Evolutionary conservation across 2,329 filamentous ascomycete species (phyloP), one percentile per base, ranked within the genome.

Genomic region (Leptographium flavum): DNA sequence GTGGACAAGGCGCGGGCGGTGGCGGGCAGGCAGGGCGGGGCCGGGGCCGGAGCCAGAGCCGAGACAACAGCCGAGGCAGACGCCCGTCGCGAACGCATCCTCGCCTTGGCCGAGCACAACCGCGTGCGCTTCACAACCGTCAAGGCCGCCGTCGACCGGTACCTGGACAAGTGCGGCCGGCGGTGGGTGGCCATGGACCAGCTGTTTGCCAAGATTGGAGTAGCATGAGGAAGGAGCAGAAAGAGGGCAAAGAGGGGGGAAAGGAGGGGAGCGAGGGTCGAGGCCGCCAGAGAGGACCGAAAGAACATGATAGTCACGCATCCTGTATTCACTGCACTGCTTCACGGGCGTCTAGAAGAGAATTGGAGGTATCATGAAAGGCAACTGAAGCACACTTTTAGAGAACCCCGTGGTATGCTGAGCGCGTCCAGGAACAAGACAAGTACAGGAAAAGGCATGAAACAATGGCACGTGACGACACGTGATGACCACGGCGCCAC

Each of bases 181-280:
- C 83, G 87, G 62, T 94, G 87, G 86, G 88, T 95, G 43, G 83
- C 86, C 53, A 95, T 94, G 88, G 87, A 92, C 62, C 80, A 71
- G 52, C 64, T 95, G 51, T 95, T 94, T 69, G 73, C 75, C 22
- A 80, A 79, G 61, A 56, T 81, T 35, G 76, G 77, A 10, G 76
- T 78, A 56, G 46, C 53, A n/a, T 8, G 7, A 19, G 23, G 17
- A 27, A n/a, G 15, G 30, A 21, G 15, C n/a, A n/a, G n/a, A n/a
- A 23, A 11, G 13, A 31, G 35, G n/a, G 15, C n/a, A 22, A 22
- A 2, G n/a, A 42, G 17, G 30, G 27, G 25, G 23, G 17, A n/a
- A n/a, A n/a, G n/a, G n/a, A n/a, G n/a, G n/a, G n/a, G n/a, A n/a
- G n/a, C n/a, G n/a, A n/a, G n/a, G n/a, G n/a, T n/a, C n/a, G n/a